phyloP scores from a whole-genome alignment of 2,329 filamentous ascomycete genomes.

The Penicillium psychrosexuale region DNA sequence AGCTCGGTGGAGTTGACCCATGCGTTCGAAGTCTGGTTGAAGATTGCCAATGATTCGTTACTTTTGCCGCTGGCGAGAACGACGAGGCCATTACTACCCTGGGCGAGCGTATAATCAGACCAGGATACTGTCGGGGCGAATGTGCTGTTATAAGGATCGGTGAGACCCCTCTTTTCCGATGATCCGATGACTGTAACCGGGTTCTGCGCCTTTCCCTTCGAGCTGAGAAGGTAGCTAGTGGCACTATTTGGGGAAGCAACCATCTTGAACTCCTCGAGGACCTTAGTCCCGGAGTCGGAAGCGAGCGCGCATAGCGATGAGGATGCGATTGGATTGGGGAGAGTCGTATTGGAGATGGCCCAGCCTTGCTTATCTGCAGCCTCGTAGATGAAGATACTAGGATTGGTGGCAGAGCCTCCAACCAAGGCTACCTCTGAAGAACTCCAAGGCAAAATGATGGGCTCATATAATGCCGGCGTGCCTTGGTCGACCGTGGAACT shows the following conservation, averaged over 20 bases:
- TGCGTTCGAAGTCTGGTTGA: constrained; percentile 68
- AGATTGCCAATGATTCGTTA: constrained; percentile 68
- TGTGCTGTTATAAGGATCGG: constrained; percentile 74
- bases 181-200: constrained; percentile 49
- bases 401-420: constrained; percentile 67
- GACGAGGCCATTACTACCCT: constrained; percentile 61
- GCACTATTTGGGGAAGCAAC: constrained; percentile 71
- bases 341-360: constrained; percentile 62
- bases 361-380: constrained; percentile 54
- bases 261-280: constrained; percentile 75
- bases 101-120: constrained; percentile 68
- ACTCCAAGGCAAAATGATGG: constrained; percentile 73
- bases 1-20: constrained; percentile 72
- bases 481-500: constrained; percentile 54
- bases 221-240: constrained; percentile 63
- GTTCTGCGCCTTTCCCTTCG: constrained; percentile 52
- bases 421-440: constrained; percentile 68
- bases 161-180: constrained; percentile 41
- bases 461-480: constrained; percentile 62
- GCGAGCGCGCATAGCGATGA: constrained; percentile 63
- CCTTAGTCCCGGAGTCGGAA: constrained; percentile 66
- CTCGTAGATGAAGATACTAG: constrained; percentile 69
- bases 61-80: constrained; percentile 74
- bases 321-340: constrained; percentile 60
- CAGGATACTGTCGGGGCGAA: constrained; percentile 65